phyloP scores from a whole-genome alignment of 2,329 filamentous ascomycete species.

The Akanthomyces uredinophilus region DNA sequence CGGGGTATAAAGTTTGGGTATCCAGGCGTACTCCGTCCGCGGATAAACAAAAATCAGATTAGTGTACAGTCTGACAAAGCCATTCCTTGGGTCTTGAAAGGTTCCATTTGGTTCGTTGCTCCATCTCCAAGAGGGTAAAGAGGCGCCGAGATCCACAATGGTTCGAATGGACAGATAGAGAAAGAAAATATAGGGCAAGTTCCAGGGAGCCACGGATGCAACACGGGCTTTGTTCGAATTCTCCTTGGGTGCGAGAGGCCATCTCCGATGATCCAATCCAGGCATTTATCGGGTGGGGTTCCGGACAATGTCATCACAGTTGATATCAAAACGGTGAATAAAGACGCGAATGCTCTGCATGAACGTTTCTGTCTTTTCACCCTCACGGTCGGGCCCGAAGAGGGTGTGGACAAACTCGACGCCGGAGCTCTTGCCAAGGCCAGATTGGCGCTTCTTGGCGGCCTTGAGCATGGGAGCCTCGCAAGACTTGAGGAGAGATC shows the following conservation, averaged over 20 bases:
- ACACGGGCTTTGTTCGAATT: slow-evolving; percentile 6
- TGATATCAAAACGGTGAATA: slow-evolving; percentile 91
- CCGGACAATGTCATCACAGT: slow-evolving; percentile 83
- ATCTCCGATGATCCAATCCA: slow-evolving; percentile 1
- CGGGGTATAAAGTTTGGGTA: slow-evolving; percentile 20
- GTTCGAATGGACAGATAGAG: slow-evolving; percentile 18
- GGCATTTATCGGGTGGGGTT: slow-evolving; percentile 49
- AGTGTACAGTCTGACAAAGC: slow-evolving; percentile 26
- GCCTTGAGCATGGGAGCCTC: slow-evolving; percentile 94
- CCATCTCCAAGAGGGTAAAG: slow-evolving; percentile 20
- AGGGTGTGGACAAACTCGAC: slow-evolving; percentile 95
- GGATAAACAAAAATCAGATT: slow-evolving; percentile 22
- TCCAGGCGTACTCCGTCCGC: slow-evolving; percentile 17
- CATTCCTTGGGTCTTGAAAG: slow-evolving; percentile 21
- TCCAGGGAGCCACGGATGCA: slow-evolving; percentile 10
- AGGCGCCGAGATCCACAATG: slow-evolving; percentile 6
- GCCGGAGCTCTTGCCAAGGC: slow-evolving; percentile 84
- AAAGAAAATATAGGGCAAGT: slow-evolving; percentile 14
- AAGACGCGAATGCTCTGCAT: slow-evolving; percentile 86
- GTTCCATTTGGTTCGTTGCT: slow-evolving; percentile 19
- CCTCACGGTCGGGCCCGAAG: slow-evolving; percentile 84
- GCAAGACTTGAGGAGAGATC: slow-evolving; percentile 81
- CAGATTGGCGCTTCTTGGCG: slow-evolving; percentile 63
- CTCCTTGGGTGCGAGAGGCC: background rate
- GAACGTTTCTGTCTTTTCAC: slow-evolving; percentile 85